Conservation (phyloP, 352 stramenopile genomes). For the Thraustochytrium sp. region DNA sequence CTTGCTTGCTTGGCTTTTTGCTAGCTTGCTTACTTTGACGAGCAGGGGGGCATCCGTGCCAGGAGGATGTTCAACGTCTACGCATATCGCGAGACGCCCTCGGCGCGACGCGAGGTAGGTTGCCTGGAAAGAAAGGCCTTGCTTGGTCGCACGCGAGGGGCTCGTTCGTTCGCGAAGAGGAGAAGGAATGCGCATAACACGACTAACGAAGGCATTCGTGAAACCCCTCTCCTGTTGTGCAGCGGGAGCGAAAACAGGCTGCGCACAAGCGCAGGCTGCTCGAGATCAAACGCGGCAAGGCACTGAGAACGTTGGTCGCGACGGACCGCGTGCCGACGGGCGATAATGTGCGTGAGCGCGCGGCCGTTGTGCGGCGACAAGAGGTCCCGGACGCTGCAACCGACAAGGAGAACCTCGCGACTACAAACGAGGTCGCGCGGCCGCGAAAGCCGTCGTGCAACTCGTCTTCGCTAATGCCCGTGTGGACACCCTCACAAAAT, state of each 20-base stretch:
- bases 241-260: neutral
- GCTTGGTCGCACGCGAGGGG: no score
- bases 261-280: neutral
- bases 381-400: neutral
- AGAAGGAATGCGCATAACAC: no score
- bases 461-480: no score
- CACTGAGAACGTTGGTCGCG: neutral
- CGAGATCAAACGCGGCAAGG: neutral
- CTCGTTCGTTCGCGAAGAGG: no score
- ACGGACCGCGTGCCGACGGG: neutral
- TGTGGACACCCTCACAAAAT: no score
- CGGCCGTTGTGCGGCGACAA: neutral
- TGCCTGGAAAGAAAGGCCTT: neutral
- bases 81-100: neutral
- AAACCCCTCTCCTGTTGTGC: neutral
- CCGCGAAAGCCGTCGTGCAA: neutral
- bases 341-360: neutral
- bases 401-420: constrained; percentile 25
- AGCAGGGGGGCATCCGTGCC: no score
- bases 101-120: neutral
- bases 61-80: constrained; percentile 30
- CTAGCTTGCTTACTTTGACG: no score
- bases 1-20: no score
- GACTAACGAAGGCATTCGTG: no score
- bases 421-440: neutral